Percentiles rank a stretch among this genome's conserved stretches.
Conservation (phyloP, 441 rosid species). For the Populus tomentosa region DNA sequence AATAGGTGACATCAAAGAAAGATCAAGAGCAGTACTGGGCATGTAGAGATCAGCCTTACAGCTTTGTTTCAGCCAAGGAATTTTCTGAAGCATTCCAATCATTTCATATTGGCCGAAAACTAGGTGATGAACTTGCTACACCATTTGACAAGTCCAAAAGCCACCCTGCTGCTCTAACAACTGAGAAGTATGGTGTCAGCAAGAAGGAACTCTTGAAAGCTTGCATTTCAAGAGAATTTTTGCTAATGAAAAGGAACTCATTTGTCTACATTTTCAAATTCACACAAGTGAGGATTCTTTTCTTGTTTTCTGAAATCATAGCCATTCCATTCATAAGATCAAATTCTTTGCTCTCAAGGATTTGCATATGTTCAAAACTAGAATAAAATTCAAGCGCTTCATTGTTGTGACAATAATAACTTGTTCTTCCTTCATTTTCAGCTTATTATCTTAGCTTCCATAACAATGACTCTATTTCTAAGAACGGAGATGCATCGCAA, state of each 20-base stretch:
- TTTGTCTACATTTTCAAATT: slow-evolving; percentile 66
- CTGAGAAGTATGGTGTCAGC: slow-evolving; percentile 53
- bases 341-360: slow-evolving; percentile 8
- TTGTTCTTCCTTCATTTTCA: slow-evolving; percentile 22
- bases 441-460: slow-evolving; percentile 44
- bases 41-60: slow-evolving; percentile 45
- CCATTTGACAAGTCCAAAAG: slow-evolving; percentile 69
- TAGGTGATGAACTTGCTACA: slow-evolving; percentile 51
- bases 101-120: slow-evolving; percentile 48
- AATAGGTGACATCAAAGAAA: slow-evolving; percentile 66
- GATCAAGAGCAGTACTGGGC: slow-evolving; percentile 69
- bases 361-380: background rate
- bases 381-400: background rate
- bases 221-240: slow-evolving; percentile 62
- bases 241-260: slow-evolving; percentile 83
- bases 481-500: slow-evolving; percentile 61
- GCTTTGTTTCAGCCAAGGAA: slow-evolving; percentile 47
- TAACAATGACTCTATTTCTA: slow-evolving; percentile 59
- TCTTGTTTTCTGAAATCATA: background rate
- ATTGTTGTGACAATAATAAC: background rate
- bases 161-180: slow-evolving; percentile 78
- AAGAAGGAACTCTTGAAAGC: slow-evolving; percentile 59
- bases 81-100: slow-evolving; percentile 66
- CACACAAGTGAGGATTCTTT: slow-evolving; percentile 40
- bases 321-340: background rate